phyloP scores from a whole-genome alignment of 2,329 filamentous ascomycete genomes.

The Cercospora janseana region DNA sequence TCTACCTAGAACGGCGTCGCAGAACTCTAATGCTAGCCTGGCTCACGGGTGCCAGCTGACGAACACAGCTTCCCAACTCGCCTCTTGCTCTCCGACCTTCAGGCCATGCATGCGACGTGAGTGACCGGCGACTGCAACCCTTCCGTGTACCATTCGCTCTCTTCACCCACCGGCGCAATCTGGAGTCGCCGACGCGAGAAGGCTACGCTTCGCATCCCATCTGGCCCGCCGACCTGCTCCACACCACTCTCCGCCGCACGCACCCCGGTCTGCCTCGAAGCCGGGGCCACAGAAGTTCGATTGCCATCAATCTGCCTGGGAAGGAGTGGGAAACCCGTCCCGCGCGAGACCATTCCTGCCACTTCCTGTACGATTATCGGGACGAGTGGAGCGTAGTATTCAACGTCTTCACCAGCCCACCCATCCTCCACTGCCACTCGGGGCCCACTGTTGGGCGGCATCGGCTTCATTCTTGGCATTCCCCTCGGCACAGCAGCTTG shows the following conservation, averaged over 20 bases:
- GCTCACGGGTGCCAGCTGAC: conserved; percentile 27
- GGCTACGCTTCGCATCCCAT: background rate
- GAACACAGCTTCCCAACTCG: conserved; percentile 20
- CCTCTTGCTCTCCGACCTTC: conserved; percentile 9
- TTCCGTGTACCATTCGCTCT: background rate
- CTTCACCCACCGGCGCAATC: background rate
- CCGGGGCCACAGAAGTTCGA: conserved; percentile 4
- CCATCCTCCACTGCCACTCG: background rate
- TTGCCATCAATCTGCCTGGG: background rate
- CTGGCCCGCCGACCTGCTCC: background rate
- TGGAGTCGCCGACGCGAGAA: conserved; percentile 2
- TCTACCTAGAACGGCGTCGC: conserved; percentile 16
- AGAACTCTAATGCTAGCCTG: conserved; percentile 28
- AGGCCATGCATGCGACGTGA: background rate
- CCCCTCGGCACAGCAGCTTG: background rate
- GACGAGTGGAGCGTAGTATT: background rate
- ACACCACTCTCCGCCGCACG: conserved; percentile 1
- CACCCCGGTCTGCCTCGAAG: background rate
- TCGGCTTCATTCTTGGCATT: conserved; percentile 1
- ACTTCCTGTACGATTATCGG: background rate
- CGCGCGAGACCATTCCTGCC: background rate
- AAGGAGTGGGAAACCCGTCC: background rate
- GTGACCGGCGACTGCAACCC: conserved; percentile 4
- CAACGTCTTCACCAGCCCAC: background rate
- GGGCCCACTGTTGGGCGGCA: background rate